A percentile compares a stretch with the other conserved stretches of the same genome.
Evolutionary conservation across 306 rosid species (phyloP).

Genomic region (Ormosia semicastrata): DNA sequence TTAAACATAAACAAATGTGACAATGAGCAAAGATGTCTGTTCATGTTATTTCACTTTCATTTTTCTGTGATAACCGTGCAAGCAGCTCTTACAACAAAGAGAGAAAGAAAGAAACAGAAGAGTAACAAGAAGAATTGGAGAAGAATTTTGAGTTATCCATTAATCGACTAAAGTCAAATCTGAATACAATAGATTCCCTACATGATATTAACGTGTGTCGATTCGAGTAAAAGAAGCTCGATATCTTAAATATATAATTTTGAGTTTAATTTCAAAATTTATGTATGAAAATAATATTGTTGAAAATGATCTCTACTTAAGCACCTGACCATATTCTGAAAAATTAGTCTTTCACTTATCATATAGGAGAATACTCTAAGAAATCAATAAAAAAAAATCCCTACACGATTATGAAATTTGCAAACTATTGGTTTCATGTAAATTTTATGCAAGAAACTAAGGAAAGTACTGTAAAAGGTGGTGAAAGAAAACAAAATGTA

Average conservation of each 20-base stretch:
- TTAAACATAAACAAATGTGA: background rate
- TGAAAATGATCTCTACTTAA: no score
- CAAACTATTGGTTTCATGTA: background rate
- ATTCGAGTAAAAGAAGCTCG: no score
- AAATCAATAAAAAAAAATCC: no score
- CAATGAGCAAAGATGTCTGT: background rate
- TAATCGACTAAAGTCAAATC: background rate
- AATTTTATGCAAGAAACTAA: no score
- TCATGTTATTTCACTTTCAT: background rate
- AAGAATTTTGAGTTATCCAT: background rate
- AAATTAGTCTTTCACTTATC: no score
- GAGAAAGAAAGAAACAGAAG: background rate
- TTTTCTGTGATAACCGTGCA: background rate
- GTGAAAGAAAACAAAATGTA: background rate
- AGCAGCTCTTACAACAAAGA: background rate
- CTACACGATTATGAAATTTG: background rate
- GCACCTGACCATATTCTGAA: no score
- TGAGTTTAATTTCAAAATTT: no score
- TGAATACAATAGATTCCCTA: background rate
- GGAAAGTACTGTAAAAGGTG: background rate
- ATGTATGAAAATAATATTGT: no score
- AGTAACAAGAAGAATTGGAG: background rate
- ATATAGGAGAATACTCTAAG: no score
- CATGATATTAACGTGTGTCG: no score
- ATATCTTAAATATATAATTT: no score